Conservation (phyloP, 75 land plant genomes). For the Picea glauca region DNA sequence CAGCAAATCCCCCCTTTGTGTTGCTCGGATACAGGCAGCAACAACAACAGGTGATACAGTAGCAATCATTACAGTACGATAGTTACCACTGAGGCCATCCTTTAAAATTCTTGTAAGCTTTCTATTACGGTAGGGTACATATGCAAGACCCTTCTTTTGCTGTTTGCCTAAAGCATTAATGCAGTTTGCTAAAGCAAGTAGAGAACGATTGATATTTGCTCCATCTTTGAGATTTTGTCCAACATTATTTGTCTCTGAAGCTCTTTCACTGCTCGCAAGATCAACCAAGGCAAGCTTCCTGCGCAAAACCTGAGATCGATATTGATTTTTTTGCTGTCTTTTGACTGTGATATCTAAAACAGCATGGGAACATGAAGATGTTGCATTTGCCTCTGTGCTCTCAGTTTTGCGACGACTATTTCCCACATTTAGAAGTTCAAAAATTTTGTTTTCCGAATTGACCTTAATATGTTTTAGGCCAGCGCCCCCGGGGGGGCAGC, state of each 20-base stretch:
- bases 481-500: no score
- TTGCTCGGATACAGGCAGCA: conserved; percentile 14
- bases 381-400: conserved; percentile 93
- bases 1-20: no score
- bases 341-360: conserved; percentile 88
- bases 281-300: conserved; percentile 97
- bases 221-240: conserved; percentile 97
- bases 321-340: conserved; percentile 67
- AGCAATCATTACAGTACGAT: conserved; percentile 90
- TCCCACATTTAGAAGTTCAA: conserved; percentile 89
- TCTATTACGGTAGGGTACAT: conserved; percentile 97
- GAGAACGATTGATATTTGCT: conserved; percentile 87
- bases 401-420: conserved; percentile 94
- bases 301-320: conserved; percentile 58
- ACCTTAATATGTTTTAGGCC: conserved; percentile 37
- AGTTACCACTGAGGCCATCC: conserved; percentile 96
- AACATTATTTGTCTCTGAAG: conserved; percentile 93
- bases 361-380: conserved; percentile 95
- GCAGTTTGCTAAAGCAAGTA: conserved; percentile 96
- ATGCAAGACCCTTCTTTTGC: conserved; percentile 93
- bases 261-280: conserved; percentile 92
- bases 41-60: conserved; percentile 75
- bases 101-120: conserved; percentile 90
- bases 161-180: conserved; percentile 93
- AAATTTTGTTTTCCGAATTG: conserved; percentile 81